Evolutionary conservation across 2,329 filamentous ascomycete species (phyloP), one percentile per base, ranked within the genome.

Genomic region (Didymella exigua): DNA sequence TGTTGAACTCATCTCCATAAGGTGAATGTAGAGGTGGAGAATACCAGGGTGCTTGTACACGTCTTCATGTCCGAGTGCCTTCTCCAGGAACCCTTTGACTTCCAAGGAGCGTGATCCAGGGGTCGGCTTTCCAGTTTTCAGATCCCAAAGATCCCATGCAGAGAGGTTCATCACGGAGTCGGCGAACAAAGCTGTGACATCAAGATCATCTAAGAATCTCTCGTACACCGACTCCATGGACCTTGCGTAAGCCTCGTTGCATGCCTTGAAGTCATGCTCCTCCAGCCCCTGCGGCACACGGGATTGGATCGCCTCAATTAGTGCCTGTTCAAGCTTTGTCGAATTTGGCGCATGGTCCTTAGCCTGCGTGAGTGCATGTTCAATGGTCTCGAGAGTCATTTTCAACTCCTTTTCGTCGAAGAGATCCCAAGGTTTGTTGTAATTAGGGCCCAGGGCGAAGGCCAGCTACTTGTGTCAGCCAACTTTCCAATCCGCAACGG

Each of bases 341-440:
- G 76, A 76, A 2, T 67, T 66, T 33, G 65, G 44, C 14, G 75
- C 67, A 46, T 74, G 61, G 2, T 70, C 61, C 34, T 75, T 75
- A 1, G 84, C 85, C 50, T 79, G 66, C 51, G 68, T 50, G 54
- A 79, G 76, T 0, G 82, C 81, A 13, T 69, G 52, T 49, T 81
- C 77, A 4, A 83, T 83, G 26, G 77, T 75, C 34, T 75, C 67
- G 6, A 88, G 76, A 0, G 80, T 82, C 0, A 66, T 71, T 10
- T 78, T 72, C 4, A 88, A 76, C 60, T 92, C 89, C 0, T 78
- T 73, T 1, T 80, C 74, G 49, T 89, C 87, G 60, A 92, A 91
- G 21, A 85, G 80, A 24, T 85, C 82, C 90, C 90, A 92, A 0
- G 89, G 86, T 66, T 92, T 91, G 76, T 93, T 90, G 72, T 89